phyloP scores from a whole-genome alignment of 2,329 filamentous ascomycete species.

The Sporothrix globosa region DNA sequence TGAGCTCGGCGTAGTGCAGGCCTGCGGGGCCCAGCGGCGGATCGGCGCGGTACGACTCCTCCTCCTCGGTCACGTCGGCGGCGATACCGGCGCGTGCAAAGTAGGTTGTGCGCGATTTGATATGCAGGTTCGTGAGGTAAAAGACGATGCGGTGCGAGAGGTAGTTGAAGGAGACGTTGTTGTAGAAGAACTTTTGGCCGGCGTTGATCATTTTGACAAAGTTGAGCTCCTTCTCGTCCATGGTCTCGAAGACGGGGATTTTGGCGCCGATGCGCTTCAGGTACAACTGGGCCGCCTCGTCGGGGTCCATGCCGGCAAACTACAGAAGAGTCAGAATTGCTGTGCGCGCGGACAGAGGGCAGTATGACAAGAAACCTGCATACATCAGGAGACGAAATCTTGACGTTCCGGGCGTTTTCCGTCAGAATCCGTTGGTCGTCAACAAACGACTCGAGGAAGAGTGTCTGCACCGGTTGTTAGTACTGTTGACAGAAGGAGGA shows the following conservation, averaged over 20 bases:
- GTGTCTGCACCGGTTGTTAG: slow-evolving; percentile 59
- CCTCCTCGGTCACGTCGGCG: slow-evolving; percentile 80
- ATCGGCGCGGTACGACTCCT: slow-evolving; percentile 91
- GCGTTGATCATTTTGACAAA: slow-evolving; percentile 99
- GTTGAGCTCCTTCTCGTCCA: slow-evolving; percentile 91
- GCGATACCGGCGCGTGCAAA: slow-evolving; percentile 88
- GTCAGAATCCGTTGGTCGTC: slow-evolving; percentile 91
- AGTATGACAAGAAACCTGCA: slow-evolving; percentile 39
- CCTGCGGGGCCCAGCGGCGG: slow-evolving; percentile 81
- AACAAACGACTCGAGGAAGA: slow-evolving; percentile 96
- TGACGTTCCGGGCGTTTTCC: slow-evolving; percentile 95
- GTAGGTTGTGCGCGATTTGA: slow-evolving; percentile 91
- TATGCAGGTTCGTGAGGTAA: slow-evolving; percentile 95
- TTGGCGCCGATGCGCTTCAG: slow-evolving; percentile 85
- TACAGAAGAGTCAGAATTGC: slow-evolving; percentile 42
- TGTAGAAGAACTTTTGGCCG: slow-evolving; percentile 88
- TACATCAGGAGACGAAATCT: slow-evolving; percentile 95
- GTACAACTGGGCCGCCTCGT: slow-evolving; percentile 91
- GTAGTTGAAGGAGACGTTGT: slow-evolving; percentile 96
- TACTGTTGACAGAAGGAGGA: background rate
- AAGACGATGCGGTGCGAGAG: slow-evolving; percentile 97
- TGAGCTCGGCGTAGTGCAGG: slow-evolving; percentile 76
- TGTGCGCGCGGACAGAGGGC: background rate
- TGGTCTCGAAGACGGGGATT: slow-evolving; percentile 95
- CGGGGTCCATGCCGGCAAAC: slow-evolving; percentile 89